Conservation (phyloP, 371 early-diverging fungal genomes). For the Mucor velutinosus region DNA sequence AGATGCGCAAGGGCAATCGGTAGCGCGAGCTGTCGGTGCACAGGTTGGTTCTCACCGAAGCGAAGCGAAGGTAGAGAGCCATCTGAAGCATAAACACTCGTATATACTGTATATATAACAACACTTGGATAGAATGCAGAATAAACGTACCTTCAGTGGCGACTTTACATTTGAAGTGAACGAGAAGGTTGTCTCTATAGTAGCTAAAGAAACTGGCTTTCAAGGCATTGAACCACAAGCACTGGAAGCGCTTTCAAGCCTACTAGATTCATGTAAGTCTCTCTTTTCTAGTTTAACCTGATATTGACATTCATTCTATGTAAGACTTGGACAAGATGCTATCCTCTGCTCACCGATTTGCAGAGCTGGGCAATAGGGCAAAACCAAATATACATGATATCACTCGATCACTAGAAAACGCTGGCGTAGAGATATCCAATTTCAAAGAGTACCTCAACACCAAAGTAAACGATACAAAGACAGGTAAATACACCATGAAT, state of each 20-base stretch:
- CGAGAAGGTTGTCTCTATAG: constrained; percentile 31
- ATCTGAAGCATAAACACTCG: too few species aligned
- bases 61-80: too few species aligned
- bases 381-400: constrained; percentile 59
- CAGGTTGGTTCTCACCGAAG: too few species aligned
- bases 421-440: constrained; percentile 30
- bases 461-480: constrained; percentile 10
- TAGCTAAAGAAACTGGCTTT: constrained; percentile 51
- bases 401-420: constrained; percentile 44
- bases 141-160: constrained; percentile 16
- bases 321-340: constrained; percentile 60
- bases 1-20: too few species aligned
- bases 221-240: constrained; percentile 51
- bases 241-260: constrained; percentile 42
- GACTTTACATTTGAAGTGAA: constrained; percentile 19
- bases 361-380: constrained; percentile 58
- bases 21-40: too few species aligned
- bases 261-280: constrained; percentile 48
- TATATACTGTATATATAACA: too few species aligned
- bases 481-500: constrained; percentile 4
- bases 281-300: neutral
- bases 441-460: constrained; percentile 41
- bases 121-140: constrained; percentile 9
- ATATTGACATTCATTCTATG: neutral
- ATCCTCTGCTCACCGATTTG: constrained; percentile 45